Percentiles rank a stretch among this genome's conserved stretches.
These are phyloP conservation scores for Eucalyptus curtisii DNA, from an alignment of 345 rosid species.

Conservation along the genomic window DNA sequence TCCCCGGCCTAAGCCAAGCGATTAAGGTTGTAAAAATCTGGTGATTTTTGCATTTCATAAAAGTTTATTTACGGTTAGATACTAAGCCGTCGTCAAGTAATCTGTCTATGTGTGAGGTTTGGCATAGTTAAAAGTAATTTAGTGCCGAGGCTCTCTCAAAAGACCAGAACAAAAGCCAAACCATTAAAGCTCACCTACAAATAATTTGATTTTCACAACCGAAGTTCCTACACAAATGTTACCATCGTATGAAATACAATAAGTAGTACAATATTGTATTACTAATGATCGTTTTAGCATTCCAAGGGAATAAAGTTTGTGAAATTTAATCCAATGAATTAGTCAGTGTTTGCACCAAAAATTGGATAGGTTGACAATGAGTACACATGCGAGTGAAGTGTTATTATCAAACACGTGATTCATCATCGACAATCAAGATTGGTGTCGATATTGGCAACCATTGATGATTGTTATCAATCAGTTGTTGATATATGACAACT, in stretches of 20 bases:
- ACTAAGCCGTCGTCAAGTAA: not conserved
- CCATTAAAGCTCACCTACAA: not conserved
- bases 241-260: not conserved
- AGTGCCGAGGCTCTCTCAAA: not conserved
- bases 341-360: no score
- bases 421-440: no score
- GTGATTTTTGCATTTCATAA: not conserved
- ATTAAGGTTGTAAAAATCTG: not conserved
- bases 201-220: not conserved
- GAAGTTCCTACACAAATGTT: not conserved
- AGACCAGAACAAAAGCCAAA: not conserved
- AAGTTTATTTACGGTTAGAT: not conserved
- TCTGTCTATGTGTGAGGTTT: accelerated
- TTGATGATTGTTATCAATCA: no score
- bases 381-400: no score
- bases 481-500: no score
- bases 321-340: not conserved
- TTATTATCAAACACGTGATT: no score
- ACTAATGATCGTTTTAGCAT: not conserved
- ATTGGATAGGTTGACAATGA: no score
- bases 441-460: no score
- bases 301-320: not conserved
- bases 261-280: not conserved
- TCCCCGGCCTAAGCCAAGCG: not conserved
- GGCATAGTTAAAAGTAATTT: not conserved